These are phyloP conservation scores for Saitozyma sp. DNA, from an alignment of 768 basidiomycete species.

Conservation along the genomic window DNA sequence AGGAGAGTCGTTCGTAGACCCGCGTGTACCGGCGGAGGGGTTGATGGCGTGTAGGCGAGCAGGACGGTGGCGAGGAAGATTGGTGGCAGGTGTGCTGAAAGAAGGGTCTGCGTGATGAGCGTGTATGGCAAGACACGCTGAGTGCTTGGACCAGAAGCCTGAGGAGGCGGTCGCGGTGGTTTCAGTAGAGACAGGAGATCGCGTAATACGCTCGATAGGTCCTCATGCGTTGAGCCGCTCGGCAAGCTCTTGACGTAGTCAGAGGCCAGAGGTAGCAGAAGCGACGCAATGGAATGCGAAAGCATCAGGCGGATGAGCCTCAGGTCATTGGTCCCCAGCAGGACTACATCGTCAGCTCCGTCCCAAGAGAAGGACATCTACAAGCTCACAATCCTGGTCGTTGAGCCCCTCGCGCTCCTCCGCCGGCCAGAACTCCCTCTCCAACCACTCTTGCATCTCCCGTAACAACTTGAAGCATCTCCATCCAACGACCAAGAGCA, in stretches of 20 bases:
- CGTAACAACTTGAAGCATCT: conserved; percentile 26
- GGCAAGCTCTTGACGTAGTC: conserved; percentile 11
- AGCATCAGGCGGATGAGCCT: conserved; percentile 24
- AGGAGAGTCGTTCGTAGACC: conserved; percentile 13
- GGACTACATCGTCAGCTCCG: conserved; percentile 17
- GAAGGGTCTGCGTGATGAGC: conserved; percentile 22
- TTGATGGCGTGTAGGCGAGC: conserved; percentile 29
- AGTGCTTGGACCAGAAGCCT: conserved; percentile 18
- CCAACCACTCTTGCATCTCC: conserved; percentile 19
- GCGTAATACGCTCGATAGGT: conserved; percentile 7
- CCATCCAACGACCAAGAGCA: conserved; percentile 22
- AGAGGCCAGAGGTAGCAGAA: conserved; percentile 13
- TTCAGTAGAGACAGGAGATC: conserved; percentile 18
- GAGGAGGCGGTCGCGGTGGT: conserved; percentile 12
- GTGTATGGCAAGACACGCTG: conserved; percentile 21
- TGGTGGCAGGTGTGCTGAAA: conserved; percentile 19
- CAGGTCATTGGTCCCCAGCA: conserved; percentile 35
- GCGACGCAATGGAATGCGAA: conserved; percentile 14
- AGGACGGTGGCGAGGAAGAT: conserved; percentile 28
- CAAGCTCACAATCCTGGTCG: conserved; percentile 20
- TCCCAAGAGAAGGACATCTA: not conserved
- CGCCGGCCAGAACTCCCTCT: conserved; percentile 33
- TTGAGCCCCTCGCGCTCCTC: conserved; percentile 10
- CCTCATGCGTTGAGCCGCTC: not conserved
- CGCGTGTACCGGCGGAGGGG: conserved; percentile 8